Evolutionary conservation across 306 rosid genomes (phyloP).

Genomic region (Chamaecrista fasciculata): DNA sequence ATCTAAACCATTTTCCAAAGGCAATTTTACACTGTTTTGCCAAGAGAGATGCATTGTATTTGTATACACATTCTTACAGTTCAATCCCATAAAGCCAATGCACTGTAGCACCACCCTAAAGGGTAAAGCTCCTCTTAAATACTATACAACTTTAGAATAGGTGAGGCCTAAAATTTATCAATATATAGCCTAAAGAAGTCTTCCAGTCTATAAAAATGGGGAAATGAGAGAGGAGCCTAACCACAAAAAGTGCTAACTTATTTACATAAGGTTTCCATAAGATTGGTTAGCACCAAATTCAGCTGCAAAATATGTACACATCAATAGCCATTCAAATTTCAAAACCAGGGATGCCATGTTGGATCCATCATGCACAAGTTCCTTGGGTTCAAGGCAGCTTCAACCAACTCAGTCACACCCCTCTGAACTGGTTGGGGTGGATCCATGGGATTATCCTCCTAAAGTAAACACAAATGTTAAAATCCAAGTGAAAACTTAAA

Average conservation of each 20-base stretch:
- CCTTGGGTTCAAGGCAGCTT: constrained; percentile 91
- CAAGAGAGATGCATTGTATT: no score
- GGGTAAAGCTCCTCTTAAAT: background rate
- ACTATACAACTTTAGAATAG: no score
- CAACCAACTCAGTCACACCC: constrained; percentile 92
- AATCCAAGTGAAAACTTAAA: no score
- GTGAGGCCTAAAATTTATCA: no score
- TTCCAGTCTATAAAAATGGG: no score
- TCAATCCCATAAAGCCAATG: background rate
- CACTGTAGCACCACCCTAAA: background rate
- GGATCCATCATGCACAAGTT: constrained; percentile 99
- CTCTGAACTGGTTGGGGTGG: constrained; percentile 90
- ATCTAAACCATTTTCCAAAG: no score
- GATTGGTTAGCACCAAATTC: background rate
- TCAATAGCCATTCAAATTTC: constrained; percentile 10
- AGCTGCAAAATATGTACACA: background rate
- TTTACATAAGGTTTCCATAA: background rate
- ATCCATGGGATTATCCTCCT: constrained; percentile 94
- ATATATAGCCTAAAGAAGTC: background rate
- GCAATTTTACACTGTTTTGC: no score
- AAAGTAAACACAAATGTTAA: constrained; percentile 1
- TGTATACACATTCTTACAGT: background rate
- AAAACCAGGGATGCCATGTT: constrained; percentile 99
- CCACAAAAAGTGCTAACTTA: background rate
- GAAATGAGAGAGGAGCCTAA: no score